Evolutionary conservation across 768 basidiomycete genomes (phyloP), one percentile per base, ranked within the genome.

Genomic region (Boletus sp.): DNA sequence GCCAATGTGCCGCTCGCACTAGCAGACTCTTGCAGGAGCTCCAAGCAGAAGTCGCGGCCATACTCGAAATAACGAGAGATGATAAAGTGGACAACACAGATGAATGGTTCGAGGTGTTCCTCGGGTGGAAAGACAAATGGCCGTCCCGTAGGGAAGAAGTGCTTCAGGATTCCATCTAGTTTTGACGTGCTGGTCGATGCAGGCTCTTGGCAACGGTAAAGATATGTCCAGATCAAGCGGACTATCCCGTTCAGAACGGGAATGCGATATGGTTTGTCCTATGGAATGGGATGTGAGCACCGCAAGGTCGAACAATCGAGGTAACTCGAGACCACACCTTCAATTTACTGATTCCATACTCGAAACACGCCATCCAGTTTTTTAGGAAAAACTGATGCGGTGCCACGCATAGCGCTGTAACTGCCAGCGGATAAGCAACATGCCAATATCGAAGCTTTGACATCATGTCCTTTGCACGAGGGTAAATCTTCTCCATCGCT

Each of bases 151-250:
- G 94, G 92, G 68, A 94, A 92, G 71, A 95, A 87, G 50, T 85
- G 77, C 63, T 86, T 91, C 49, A 91, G 67, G 39, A 95, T 65
- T 1, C 72, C 74, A 59, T 97, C 94, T 40, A 98, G 73, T 66
- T 88, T 92, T 30, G 84, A 75, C n/a, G 85, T 83, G n/a, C 85
- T 86, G 3, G 90, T 87, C 0, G 94, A 90, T 2, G 83, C 76
- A 6, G 89, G 81, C 71, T 98, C 95, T 60, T 89, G 86, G 67
- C 93, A 95, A 15, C 95, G 87, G 67, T 92, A 95, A n/a, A 97
- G 78, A 71, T 97, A 98, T 2, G 94, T 92, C 95, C 94, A 98
- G 35, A 94, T 74, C 41, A 97, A 72, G 9, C 95, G 85, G 59
- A 93, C 69, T 54, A 90, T 82, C 12, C 91, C 90, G 62, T 94